Percentiles rank a stretch among this genome's conserved stretches.
Evolutionary conservation across 116 monocot species (phyloP).

Genomic region (Phalaenopsis hybrid): DNA sequence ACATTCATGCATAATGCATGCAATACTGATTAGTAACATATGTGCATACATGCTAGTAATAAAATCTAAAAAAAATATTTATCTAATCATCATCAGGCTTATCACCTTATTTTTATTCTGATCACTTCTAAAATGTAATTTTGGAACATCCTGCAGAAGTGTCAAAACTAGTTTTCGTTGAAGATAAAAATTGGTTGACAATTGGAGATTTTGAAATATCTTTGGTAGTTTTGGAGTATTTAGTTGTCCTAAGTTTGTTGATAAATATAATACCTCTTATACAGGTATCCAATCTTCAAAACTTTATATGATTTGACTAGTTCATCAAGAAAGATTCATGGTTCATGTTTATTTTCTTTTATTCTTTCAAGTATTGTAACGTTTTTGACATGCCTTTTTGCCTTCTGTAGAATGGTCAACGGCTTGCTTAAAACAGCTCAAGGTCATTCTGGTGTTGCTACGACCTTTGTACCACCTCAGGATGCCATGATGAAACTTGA

Average conservation of each 20-base stretch:
- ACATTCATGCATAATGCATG: background rate
- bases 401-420: constrained; percentile 72
- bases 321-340: background rate
- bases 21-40: background rate
- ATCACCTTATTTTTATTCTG: background rate
- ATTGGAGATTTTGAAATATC: background rate
- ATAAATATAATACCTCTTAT: background rate
- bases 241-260: background rate
- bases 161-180: background rate
- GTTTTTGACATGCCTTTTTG: constrained; percentile 5
- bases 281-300: constrained; percentile 1
- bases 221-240: background rate
- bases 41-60: background rate
- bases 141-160: background rate
- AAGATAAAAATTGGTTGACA: background rate
- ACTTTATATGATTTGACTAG: background rate
- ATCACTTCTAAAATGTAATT: background rate
- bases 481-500: constrained; percentile 80
- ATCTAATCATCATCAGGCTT: background rate
- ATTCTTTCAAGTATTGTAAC: background rate
- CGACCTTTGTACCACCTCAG: constrained; percentile 71
- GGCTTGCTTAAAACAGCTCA: constrained; percentile 95
- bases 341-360: background rate
- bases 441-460: constrained; percentile 67
- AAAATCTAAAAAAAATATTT: background rate